Conservation (phyloP, 2,329 filamentous ascomycete species). For the Elsinoe australis region DNA sequence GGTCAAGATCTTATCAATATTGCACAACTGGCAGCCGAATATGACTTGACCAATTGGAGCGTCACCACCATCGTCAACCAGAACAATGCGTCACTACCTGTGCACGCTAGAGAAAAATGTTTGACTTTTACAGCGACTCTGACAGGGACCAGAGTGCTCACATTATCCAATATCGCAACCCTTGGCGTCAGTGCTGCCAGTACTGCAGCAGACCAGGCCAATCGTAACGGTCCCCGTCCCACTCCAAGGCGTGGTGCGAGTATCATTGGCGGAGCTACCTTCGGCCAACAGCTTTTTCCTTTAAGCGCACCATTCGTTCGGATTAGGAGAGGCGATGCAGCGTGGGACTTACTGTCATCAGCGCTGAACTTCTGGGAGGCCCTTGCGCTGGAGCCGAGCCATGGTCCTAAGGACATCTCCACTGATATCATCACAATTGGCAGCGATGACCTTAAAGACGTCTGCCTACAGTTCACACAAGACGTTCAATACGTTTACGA, state of each 20-base stretch:
- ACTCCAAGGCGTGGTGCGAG: constrained; percentile 26
- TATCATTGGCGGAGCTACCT: constrained; percentile 25
- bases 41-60: constrained; percentile 22
- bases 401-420: constrained; percentile 62
- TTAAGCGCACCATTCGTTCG: constrained; percentile 65
- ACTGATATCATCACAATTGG: constrained; percentile 64
- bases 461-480: constrained; percentile 57
- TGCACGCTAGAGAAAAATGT: constrained; percentile 16
- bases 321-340: constrained; percentile 60
- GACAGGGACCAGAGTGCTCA: not conserved
- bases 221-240: constrained; percentile 28
- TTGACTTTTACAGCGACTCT: constrained; percentile 5
- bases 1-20: constrained; percentile 28
- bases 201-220: constrained; percentile 19
- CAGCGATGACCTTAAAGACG: constrained; percentile 54
- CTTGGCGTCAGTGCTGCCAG: not conserved
- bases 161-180: constrained; percentile 5
- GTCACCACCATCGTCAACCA: not conserved
- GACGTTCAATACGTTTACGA: constrained; percentile 66
- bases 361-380: constrained; percentile 76
- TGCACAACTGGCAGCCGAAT: constrained; percentile 31
- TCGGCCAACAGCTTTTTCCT: constrained; percentile 42
- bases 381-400: constrained; percentile 63
- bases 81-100: not conserved
- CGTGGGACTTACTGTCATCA: constrained; percentile 65